Conservation (phyloP, 352 stramenopile genomes). For the Pythium chondricola region DNA sequence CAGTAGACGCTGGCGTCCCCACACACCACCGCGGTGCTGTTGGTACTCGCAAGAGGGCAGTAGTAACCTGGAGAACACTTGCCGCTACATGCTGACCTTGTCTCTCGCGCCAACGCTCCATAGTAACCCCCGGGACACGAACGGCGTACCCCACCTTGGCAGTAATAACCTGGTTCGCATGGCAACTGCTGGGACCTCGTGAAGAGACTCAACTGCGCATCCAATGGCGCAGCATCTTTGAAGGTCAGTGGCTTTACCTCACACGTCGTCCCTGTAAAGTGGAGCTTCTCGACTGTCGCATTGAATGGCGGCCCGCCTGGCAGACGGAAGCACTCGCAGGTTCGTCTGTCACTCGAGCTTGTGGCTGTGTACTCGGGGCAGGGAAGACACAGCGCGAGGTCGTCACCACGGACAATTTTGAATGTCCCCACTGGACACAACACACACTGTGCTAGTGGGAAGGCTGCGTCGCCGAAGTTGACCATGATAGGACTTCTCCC, state of each 20-base stretch:
- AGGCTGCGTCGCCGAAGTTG: conserved; percentile 51
- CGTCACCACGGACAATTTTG: conserved; percentile 48
- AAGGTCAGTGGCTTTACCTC: conserved; percentile 17
- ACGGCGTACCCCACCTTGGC: conserved; percentile 31
- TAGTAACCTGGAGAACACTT: conserved; percentile 47
- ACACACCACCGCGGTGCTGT: conserved; percentile 27
- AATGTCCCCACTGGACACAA: conserved; percentile 65
- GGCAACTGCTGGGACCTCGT: conserved; percentile 37
- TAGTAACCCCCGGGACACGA: conserved; percentile 53
- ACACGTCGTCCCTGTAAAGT: conserved; percentile 32
- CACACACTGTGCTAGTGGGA: conserved; percentile 47
- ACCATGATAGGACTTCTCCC: conserved; percentile 38
- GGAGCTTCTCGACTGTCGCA: conserved; percentile 18
- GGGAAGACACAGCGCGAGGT: conserved; percentile 29
- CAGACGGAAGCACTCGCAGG: conserved; percentile 59
- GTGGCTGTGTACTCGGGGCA: conserved; percentile 42
- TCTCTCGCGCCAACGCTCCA: conserved; percentile 27
- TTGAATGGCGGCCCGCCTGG: conserved; percentile 37
- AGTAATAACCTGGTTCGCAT: conserved; percentile 68
- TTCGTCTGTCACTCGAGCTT: conserved; percentile 39
- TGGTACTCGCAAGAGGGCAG: conserved; percentile 53
- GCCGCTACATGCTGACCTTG: conserved; percentile 28
- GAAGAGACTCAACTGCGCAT: conserved; percentile 28
- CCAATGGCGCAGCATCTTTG: neutral
- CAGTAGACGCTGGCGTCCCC: conserved; percentile 46